Conservation (phyloP, 2,329 filamentous ascomycete species). For the Fusarium brachygibbosum region DNA sequence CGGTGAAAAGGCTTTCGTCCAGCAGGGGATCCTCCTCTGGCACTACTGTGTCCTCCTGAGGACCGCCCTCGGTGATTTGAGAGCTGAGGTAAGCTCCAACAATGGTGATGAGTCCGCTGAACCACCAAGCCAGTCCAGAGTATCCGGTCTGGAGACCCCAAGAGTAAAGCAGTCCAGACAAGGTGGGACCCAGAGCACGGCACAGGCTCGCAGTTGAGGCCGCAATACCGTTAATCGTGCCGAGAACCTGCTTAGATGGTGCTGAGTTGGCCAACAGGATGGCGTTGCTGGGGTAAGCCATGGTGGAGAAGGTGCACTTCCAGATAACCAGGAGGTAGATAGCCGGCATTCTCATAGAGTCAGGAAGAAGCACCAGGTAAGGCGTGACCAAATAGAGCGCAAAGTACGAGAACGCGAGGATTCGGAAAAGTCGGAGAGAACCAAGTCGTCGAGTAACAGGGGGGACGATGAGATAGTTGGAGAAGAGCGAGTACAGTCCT, state of each 20-base stretch:
- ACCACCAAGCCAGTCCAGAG: constrained; percentile 95
- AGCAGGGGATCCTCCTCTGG: constrained; percentile 57
- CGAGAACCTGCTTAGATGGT: constrained; percentile 85
- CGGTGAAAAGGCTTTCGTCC: constrained; percentile 51
- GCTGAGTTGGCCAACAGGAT: constrained; percentile 92
- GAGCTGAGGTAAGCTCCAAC: constrained; percentile 81
- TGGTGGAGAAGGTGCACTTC: constrained; percentile 93
- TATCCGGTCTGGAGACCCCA: constrained; percentile 83
- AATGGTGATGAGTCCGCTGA: constrained; percentile 80
- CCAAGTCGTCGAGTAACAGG: constrained; percentile 81
- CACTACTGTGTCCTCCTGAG: constrained; percentile 57
- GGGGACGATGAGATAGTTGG: constrained; percentile 87
- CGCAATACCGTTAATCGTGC: constrained; percentile 92
- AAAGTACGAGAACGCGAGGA: constrained; percentile 86
- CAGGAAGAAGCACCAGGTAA: constrained; percentile 87
- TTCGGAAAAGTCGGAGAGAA: constrained; percentile 83
- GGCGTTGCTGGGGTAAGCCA: constrained; percentile 90
- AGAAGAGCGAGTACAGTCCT: constrained; percentile 88
- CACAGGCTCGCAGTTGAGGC: constrained; percentile 91
- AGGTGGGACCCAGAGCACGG: constrained; percentile 87
- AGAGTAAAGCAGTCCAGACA: constrained; percentile 88
- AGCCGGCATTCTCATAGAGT: constrained; percentile 76
- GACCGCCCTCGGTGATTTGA: constrained; percentile 76
- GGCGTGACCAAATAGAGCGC: constrained; percentile 88
- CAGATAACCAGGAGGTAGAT: constrained; percentile 84